Evolutionary conservation across 768 basidiomycete species (phyloP), one percentile per base, ranked within the genome.

Genomic region (Cystobasidiopsis lactophilus): DNA sequence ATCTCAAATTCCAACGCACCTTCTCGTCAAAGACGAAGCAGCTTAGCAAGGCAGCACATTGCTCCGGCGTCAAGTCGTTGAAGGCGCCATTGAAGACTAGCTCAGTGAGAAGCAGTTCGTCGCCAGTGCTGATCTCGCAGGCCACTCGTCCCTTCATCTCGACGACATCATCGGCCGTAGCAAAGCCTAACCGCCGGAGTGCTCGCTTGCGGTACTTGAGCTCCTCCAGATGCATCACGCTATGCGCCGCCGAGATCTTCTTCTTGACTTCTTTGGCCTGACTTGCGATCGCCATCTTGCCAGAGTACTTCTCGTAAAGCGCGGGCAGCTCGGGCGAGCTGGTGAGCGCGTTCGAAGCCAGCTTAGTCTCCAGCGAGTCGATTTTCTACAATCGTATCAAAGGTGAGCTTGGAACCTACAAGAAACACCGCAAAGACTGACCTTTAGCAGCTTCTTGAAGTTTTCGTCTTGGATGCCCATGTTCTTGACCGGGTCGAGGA

Each of bases 11-110:
- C 3, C 21, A 52, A 55, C 70, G 23, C 52, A 82, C 91, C 77
- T 95, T 96, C 67, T 98, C 93, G 3, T 79, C 75, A 67, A 96
- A 96, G 31, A 98, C 93, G 64, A 98, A 98, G 64, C 91, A 96
- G 62, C 86, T 91, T 16, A 96, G 70, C n/a, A 98, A 65, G 2
- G 85, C 82, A 0, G 91, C 89, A 62, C 80, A 85, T 53, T 95
- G 85, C 61, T 95, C 89, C 0, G 93, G 91, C 1, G 74, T 70
- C 45, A 98, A 66, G 2, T 82, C 65, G 62, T 93, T 95, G 74
- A 98, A 98, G 21, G 78, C 81, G 52, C 93, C 93, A 56, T 93
- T 86, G 73, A 98, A 96, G 54, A 98, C 80, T 62, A 98, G 74
- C 67, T 96, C 93, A 1, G 93, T 98, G 57, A 98, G 73, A 31